Percentiles rank a stretch among this genome's conserved stretches.
These are phyloP conservation scores for Globomyces pollinis-pini DNA, from an alignment of 192 early-diverging fungal species.

Conservation along the genomic window DNA sequence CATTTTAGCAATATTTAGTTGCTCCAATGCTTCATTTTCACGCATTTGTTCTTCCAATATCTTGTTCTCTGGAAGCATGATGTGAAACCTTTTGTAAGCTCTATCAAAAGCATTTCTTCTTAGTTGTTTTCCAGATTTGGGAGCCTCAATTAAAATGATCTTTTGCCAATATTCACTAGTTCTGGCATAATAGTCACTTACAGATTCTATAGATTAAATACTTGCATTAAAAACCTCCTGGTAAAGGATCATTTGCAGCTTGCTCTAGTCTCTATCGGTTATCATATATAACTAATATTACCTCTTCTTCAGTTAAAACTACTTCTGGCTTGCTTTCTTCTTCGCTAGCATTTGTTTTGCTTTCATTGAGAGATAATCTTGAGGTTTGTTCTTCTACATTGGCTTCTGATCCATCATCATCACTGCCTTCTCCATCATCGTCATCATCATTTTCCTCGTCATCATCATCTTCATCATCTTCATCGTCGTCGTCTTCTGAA, in stretches of 20 bases:
- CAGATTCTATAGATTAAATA: too few relatives aligned
- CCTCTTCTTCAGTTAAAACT: not conserved
- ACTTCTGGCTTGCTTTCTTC: not conserved
- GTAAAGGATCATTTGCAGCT: constrained; percentile 10
- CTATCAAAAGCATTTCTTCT: constrained; percentile 8
- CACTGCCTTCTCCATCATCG: not conserved
- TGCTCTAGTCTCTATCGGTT: not conserved
- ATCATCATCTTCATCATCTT: constrained; percentile 32
- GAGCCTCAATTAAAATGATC: not conserved
- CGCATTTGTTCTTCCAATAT: constrained; percentile 5
- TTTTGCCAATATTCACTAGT: constrained; percentile 12
- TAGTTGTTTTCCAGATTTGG: constrained; percentile 3
- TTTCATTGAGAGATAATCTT: too few relatives aligned
- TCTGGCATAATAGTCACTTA: constrained; percentile 14
- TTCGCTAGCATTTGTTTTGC: not conserved
- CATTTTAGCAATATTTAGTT: not conserved
- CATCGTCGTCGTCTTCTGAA: constrained; percentile 36
- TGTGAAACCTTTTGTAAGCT: not conserved
- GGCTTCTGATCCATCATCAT: not conserved
- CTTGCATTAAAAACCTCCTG: too few relatives aligned
- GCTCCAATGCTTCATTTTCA: not conserved
- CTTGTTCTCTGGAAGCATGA: constrained; percentile 3
- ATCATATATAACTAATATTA: not conserved
- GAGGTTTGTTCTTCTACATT: not conserved
- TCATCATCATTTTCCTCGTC: constrained; percentile 39